Evolutionary conservation across 257 asterid species (phyloP), one percentile per base, ranked within the genome.

Genomic region (Solanum paucissectum): DNA sequence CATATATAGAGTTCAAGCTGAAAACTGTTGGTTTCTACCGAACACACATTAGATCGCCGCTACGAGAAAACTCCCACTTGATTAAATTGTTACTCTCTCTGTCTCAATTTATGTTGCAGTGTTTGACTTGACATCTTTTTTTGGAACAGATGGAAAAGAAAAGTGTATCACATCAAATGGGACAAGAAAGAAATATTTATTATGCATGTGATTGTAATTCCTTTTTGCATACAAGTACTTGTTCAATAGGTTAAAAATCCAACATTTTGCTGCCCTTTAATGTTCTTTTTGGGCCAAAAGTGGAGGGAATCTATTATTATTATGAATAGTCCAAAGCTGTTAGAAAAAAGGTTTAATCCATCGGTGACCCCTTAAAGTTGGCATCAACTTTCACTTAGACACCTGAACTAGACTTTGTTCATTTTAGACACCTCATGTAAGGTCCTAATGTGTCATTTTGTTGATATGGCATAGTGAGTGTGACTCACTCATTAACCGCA

Each of bases 221-320:
- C 20, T 38, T 13, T 23, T 75, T 75, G 42, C 58, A 75, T 38
- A 29, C 34, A 23, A 38, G 60, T 77, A n/a, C 36, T 77, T 40
- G 12, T 76, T 40, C 21, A n/a, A 25, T 40, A 42, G 84, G 20
- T 11, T 20, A 36, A 68, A 89, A n/a, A 83, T 85, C 76, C 64
- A 76, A 25, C 40, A 3, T 69, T 86, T 66, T 87, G 90, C 88
- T 40, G 87, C 40, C n/a, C 20, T 89, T 46, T 76, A 86, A 89
- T 90, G 87, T 69, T 83, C 33, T 34, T 87, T 32, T 83, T 25
- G 83, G 69, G 66, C 32, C 38, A 16, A 32, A 52, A 71, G 40
- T 32, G 42, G 64, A 40, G 21, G 69, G 72, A 16, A 29, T 37
- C 34, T 36, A 33, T 68, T 27, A 16, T 16, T 60, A 7, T 52